A percentile compares a stretch with the other conserved stretches of the same genome.
Conservation (phyloP, 2,329 filamentous ascomycete genomes). For the Fusarium dimerum region DNA sequence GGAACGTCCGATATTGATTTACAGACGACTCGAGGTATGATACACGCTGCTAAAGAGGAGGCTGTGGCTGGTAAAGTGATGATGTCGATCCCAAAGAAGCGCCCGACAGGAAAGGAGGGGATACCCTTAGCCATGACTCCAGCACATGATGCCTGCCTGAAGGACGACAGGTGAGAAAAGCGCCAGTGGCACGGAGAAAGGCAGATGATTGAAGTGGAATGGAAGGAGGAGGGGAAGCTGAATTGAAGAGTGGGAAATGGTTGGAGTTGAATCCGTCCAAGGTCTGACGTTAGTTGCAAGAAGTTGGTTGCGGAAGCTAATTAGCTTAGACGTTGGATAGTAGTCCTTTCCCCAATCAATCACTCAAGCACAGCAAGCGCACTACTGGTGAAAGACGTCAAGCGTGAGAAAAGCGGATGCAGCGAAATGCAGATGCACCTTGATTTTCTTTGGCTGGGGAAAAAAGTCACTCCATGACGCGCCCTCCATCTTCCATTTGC, state of each 20-base stretch:
- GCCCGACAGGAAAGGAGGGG: slow-evolving; percentile 38
- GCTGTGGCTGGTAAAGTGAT: slow-evolving; percentile 25
- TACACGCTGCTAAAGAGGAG: slow-evolving; percentile 18
- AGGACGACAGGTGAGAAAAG: slow-evolving; percentile 18
- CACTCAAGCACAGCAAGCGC: slow-evolving; percentile 2
- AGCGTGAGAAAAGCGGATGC: background rate
- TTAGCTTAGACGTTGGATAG: background rate
- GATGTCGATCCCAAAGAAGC: slow-evolving; percentile 34
- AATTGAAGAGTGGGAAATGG: background rate
- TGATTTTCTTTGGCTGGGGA: slow-evolving; percentile 9
- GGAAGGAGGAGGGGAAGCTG: slow-evolving; percentile 1
- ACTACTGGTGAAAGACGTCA: background rate
- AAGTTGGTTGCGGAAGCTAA: background rate
- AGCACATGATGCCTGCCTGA: slow-evolving; percentile 39
- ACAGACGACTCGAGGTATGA: slow-evolving; percentile 10
- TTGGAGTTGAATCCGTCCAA: slow-evolving; percentile 9
- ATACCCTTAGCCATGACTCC: slow-evolving; percentile 44
- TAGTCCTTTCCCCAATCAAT: slow-evolving; percentile 9
- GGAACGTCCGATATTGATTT: slow-evolving; percentile 10
- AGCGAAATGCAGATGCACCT: slow-evolving; percentile 6
- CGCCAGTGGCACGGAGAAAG: slow-evolving; percentile 15
- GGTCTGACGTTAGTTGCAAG: background rate
- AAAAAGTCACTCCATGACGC: slow-evolving; percentile 42
- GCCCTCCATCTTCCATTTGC: slow-evolving; percentile 21
- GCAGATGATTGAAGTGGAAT: slow-evolving; percentile 8